Evolutionary conservation across 345 rosid species (phyloP).

Genomic region (Hevea brasiliensis): DNA sequence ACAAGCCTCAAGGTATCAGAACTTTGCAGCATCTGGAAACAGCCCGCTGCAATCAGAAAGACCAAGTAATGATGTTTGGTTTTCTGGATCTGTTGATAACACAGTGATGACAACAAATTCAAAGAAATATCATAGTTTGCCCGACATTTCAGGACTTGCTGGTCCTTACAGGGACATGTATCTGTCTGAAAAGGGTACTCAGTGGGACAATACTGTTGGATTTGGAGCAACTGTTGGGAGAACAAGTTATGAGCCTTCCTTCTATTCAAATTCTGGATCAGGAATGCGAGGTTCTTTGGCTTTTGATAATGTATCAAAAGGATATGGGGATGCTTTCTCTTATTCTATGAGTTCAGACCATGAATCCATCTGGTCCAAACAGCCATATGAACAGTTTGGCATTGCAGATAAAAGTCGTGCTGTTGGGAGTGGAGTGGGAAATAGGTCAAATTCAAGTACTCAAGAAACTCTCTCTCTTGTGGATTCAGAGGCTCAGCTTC

Average conservation of each 20-base stretch:
- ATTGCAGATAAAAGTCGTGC: conserved; percentile 57
- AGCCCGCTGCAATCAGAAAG: conserved; percentile 52
- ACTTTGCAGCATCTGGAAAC: conserved; percentile 52
- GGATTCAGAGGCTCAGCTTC: conserved; percentile 77
- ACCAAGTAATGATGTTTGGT: conserved; percentile 43
- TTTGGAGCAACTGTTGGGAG: conserved; percentile 53
- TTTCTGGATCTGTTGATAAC: conserved; percentile 46
- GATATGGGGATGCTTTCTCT: conserved; percentile 49
- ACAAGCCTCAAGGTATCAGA: conserved; percentile 67
- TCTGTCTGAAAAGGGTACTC: conserved; percentile 46
- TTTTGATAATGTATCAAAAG: conserved; percentile 50
- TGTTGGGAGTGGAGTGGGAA: conserved; percentile 52
- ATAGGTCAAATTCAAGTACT: conserved; percentile 40
- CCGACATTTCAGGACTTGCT: conserved; percentile 76
- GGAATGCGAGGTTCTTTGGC: conserved; percentile 46
- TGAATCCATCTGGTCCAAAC: conserved; percentile 91
- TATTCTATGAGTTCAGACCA: conserved; percentile 36
- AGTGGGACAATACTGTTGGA: conserved; percentile 57
- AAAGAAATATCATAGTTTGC: conserved; percentile 88
- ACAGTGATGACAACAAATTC: conserved; percentile 43
- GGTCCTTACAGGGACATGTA: conserved; percentile 53
- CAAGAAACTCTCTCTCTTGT: conserved; percentile 44
- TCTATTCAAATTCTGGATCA: conserved; percentile 48
- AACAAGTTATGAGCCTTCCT: conserved; percentile 46
- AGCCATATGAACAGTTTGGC: conserved; percentile 97